Percentiles rank a stretch among this genome's conserved stretches.
These are phyloP conservation scores for Salix dunnii DNA, from an alignment of 345 rosid genomes.

Conservation along the genomic window DNA sequence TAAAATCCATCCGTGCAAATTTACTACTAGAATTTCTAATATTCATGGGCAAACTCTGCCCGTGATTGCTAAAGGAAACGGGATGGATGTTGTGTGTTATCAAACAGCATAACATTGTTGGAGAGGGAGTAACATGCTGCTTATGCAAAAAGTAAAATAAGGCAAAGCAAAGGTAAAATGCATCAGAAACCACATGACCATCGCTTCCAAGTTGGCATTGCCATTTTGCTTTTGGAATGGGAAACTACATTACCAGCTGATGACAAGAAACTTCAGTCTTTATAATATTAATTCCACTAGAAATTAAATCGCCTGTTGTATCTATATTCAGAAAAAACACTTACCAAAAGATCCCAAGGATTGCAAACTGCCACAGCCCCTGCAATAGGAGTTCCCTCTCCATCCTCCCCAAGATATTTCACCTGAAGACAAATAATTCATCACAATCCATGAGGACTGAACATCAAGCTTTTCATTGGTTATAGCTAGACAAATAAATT, in stretches of 20 bases:
- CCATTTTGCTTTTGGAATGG: background rate
- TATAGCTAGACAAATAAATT: background rate
- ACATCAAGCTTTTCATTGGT: background rate
- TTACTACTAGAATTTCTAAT: background rate
- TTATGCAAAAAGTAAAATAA: background rate
- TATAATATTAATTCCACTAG: background rate
- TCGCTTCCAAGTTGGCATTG: background rate
- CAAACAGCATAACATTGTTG: background rate
- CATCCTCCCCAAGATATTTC: constrained; percentile 92
- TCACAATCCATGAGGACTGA: background rate
- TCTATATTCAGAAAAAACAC: constrained; percentile 20
- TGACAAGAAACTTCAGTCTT: background rate
- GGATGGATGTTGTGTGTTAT: background rate
- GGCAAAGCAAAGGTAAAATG: background rate
- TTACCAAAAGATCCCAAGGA: constrained; percentile 97
- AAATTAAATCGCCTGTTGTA: background rate
- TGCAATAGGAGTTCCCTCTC: constrained; percentile 59
- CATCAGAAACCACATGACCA: background rate
- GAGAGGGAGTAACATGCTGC: background rate
- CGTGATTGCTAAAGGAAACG: background rate
- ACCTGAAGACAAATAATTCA: constrained; percentile 45
- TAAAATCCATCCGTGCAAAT: no score
- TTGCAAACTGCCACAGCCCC: constrained; percentile 83
- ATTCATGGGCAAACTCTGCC: background rate
- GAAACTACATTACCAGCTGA: background rate